Evolutionary conservation across 257 asterid species (phyloP).

Genomic region (Gardenia jasminoides): DNA sequence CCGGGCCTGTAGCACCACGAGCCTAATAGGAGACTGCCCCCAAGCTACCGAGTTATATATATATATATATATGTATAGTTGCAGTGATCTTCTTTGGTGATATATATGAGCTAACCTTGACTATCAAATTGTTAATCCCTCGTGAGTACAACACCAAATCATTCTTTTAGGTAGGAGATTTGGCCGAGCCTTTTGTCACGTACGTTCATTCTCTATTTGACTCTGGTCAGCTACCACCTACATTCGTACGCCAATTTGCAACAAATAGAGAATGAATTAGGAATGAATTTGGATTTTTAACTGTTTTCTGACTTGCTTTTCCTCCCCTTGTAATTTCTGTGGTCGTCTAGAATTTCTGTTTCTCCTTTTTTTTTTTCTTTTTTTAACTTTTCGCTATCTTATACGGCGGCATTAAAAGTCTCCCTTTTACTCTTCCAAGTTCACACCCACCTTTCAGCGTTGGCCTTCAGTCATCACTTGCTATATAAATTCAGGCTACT

Average conservation of each 20-base stretch:
- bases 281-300: not conserved
- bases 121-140: not conserved
- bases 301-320: not conserved
- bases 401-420: constrained; percentile 22
- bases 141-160: not conserved
- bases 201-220: not conserved
- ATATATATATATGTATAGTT: too few relatives aligned
- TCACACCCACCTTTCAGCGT: constrained; percentile 18
- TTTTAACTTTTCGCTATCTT: not conserved
- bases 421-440: constrained; percentile 5
- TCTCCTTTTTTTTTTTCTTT: not conserved
- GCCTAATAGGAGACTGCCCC: not conserved
- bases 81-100: not conserved
- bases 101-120: not conserved
- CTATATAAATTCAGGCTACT: constrained; percentile 5
- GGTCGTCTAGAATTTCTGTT: not conserved
- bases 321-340: not conserved
- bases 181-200: not conserved
- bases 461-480: not conserved
- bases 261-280: not conserved
- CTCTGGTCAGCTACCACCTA: constrained; percentile 1
- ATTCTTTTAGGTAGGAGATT: not conserved
- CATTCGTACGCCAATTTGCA: not conserved
- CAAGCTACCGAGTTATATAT: too few relatives aligned
- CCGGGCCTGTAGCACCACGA: not conserved